Evolutionary conservation across 768 basidiomycete genomes (phyloP).

Genomic region (Lentinula edodes): DNA sequence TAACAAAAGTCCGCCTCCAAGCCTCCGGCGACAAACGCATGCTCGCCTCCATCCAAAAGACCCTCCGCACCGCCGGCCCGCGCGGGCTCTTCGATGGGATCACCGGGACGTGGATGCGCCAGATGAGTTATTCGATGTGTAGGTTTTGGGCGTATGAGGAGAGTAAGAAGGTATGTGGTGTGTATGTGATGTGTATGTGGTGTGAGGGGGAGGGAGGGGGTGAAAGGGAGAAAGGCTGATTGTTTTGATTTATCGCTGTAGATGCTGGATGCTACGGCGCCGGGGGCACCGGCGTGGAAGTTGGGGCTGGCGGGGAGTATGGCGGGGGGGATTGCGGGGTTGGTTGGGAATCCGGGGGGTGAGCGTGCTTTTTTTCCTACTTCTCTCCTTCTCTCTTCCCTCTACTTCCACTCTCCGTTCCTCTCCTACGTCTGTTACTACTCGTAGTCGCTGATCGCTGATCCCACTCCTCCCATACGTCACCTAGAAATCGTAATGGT

Average conservation of each 20-base stretch:
- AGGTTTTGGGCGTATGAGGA: slow-evolving; percentile 94
- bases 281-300: slow-evolving; percentile 74
- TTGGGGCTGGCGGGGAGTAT: slow-evolving; percentile 79
- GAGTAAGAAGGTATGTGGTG: too few relatives aligned
- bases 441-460: too few relatives aligned
- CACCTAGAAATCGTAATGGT: slow-evolving; percentile 75
- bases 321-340: slow-evolving; percentile 83
- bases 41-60: slow-evolving; percentile 80
- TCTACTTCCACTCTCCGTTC: too few relatives aligned
- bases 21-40: slow-evolving; percentile 91
- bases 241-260: too few relatives aligned
- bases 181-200: too few relatives aligned
- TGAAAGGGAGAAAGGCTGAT: too few relatives aligned
- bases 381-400: too few relatives aligned
- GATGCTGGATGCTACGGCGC: slow-evolving; percentile 57
- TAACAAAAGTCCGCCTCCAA: slow-evolving; percentile 89
- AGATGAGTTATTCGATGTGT: slow-evolving; percentile 90
- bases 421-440: too few relatives aligned
- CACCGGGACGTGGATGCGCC: slow-evolving; percentile 82
- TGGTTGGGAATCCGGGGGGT: slow-evolving; percentile 89
- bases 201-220: too few relatives aligned
- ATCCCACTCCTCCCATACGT: too few relatives aligned
- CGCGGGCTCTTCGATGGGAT: slow-evolving; percentile 40
- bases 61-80: slow-evolving; percentile 68
- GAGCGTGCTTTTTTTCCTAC: too few relatives aligned